Evolutionary conservation across 495 filamentous ascomycete genomes (phyloP).

Genomic region (Hypoxylon subgilvum): DNA sequence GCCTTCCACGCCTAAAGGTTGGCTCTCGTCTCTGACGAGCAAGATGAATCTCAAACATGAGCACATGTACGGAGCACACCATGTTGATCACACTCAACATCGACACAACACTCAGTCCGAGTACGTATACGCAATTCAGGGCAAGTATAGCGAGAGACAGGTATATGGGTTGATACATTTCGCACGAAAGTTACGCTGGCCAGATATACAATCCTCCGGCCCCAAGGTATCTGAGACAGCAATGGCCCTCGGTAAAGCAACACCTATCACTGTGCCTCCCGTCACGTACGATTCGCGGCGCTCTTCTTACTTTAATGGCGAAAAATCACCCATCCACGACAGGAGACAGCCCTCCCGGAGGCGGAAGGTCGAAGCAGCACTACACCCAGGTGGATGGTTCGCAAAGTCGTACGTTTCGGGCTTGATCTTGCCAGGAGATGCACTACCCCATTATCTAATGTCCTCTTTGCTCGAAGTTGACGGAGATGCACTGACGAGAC

Average conservation of each 20-base stretch:
- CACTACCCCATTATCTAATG: conserved; percentile 76
- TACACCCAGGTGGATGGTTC: conserved; percentile 74
- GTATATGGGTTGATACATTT: conserved; percentile 63
- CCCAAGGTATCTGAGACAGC: conserved; percentile 50
- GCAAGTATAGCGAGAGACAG: conserved; percentile 57
- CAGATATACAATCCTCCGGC: conserved; percentile 49
- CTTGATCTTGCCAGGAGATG: conserved; percentile 77
- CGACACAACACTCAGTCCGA: conserved; percentile 41
- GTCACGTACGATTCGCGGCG: conserved; percentile 45
- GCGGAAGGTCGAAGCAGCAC: conserved; percentile 49
- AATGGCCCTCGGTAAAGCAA: conserved; percentile 45
- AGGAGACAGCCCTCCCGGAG: conserved; percentile 43
- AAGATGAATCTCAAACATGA: conserved; percentile 54
- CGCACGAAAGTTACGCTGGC: conserved; percentile 63
- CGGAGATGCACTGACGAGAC: conserved; percentile 62
- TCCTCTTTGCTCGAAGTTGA: conserved; percentile 80
- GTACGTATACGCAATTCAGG: conserved; percentile 50
- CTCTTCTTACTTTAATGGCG: conserved; percentile 50
- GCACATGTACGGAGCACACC: conserved; percentile 40
- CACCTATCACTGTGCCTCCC: conserved; percentile 51
- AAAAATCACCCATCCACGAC: conserved; percentile 30
- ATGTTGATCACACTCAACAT: conserved; percentile 41
- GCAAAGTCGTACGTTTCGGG: conserved; percentile 80
- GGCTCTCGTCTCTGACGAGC: conserved; percentile 61
- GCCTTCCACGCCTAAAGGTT: conserved; percentile 50